phyloP scores from a whole-genome alignment of 2,329 filamentous ascomycete species.

The Paraconiothyrium sp. region DNA sequence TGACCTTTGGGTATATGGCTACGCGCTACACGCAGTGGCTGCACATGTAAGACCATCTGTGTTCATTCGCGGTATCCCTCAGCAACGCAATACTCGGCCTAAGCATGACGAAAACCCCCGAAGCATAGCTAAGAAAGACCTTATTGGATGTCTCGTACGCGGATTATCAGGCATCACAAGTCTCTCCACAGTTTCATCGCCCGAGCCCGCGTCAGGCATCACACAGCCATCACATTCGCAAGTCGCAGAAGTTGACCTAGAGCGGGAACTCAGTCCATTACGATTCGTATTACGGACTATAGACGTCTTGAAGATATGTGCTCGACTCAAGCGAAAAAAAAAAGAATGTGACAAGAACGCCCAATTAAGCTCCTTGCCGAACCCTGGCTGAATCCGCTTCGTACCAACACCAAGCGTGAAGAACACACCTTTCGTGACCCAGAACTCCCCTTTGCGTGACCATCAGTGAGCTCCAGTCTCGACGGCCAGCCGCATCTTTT shows the following conservation, averaged over 20 bases:
- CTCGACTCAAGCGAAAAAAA: neutral
- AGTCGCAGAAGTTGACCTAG: neutral
- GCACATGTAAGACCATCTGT: too few species aligned
- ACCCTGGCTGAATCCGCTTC: neutral
- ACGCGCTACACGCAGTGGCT: neutral
- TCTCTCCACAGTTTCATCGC: slow-evolving; percentile 22
- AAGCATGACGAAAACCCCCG: too few species aligned
- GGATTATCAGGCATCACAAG: neutral
- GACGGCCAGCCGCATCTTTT: neutral
- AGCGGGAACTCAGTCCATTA: slow-evolving; percentile 8
- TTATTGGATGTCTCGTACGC: neutral
- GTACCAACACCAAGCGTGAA: neutral
- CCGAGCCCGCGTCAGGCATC: slow-evolving; percentile 8
- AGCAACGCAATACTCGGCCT: too few species aligned
- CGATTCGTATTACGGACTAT: slow-evolving; percentile 7
- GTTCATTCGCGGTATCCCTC: too few species aligned
- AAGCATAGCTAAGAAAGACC: neutral
- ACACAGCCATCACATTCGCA: neutral
- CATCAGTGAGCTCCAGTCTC: slow-evolving; percentile 57
- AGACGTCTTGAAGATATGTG: neutral
- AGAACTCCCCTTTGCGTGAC: neutral
- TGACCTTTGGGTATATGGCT: too few species aligned
- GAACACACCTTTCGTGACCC: neutral
- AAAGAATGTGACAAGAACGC: slow-evolving; percentile 5
- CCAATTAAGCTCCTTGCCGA: neutral